These are phyloP conservation scores for Colletotrichum horii DNA, from an alignment of 2,329 filamentous ascomycete genomes.

Conservation along the genomic window DNA sequence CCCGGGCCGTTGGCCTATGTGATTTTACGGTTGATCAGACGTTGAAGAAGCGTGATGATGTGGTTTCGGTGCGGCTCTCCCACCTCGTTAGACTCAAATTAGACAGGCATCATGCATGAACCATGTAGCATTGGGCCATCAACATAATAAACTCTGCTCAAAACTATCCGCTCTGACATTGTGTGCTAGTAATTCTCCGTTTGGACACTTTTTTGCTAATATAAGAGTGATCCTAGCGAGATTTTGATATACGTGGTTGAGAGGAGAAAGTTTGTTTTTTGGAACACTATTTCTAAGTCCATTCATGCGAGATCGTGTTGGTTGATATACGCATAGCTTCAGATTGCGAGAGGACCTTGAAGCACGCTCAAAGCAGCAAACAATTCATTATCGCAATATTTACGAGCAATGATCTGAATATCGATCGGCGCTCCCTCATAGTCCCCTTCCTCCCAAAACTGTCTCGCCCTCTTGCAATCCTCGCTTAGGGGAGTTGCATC, in stretches of 20 bases:
- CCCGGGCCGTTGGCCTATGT: neutral
- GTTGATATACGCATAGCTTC: neutral
- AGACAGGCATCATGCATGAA: neutral
- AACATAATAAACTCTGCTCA: neutral
- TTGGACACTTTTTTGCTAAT: neutral
- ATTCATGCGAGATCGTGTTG: neutral
- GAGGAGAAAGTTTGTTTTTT: neutral
- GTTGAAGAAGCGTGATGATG: neutral
- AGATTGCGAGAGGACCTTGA: neutral
- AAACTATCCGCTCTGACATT: neutral
- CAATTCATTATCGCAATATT: constrained; percentile 38
- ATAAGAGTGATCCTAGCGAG: neutral
- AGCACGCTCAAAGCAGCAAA: constrained; percentile 30
- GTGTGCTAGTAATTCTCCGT: neutral
- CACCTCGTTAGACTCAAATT: neutral
- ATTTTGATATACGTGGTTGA: neutral
- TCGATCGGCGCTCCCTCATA: constrained; percentile 43
- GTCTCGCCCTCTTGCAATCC: constrained; percentile 31
- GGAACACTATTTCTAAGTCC: neutral
- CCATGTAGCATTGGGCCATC: neutral
- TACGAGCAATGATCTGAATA: constrained; percentile 37
- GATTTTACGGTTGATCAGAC: neutral
- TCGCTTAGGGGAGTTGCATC: constrained; percentile 31
- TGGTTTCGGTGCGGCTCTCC: neutral
- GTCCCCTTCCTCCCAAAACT: constrained; percentile 34